Base-by-base conservation (phyloP, 768 basidiomycete species). In the Tylopilus plumbeoviolaceoides region DNA sequence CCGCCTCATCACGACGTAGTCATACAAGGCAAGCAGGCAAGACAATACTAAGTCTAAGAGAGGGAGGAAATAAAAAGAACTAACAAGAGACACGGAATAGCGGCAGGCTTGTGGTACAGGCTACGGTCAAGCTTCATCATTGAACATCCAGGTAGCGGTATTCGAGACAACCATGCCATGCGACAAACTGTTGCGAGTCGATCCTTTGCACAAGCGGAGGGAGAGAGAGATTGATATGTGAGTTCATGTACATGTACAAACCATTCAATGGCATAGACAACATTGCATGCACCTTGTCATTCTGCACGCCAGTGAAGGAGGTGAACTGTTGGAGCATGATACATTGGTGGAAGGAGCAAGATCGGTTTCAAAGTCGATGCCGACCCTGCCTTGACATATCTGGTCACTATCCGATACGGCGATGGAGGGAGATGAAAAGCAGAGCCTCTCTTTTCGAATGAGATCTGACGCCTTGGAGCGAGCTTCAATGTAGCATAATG, bases 401-500 rank as follows among this genome's bases (percentile, higher is more conserved):
- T 74, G 68, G 17, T 70, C 69, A 55, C 70, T 70, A 61, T 70
- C 73, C 46, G 69, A 72, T 61, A 70, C 76, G 59, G 63, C 59
- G 59, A 80, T 75, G 49, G 65, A 68, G 44, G 71, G 66, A 53
- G 72, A 61, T 5, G 73, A 72, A 45, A n/a, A n/a, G n/a, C n/a
- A 44, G 81, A 72, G 10, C 91, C 73, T n/a, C n/a, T n/a, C n/a
- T n/a, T n/a, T n/a, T n/a, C n/a, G n/a, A n/a, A n/a, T n/a, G n/a
- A n/a, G n/a, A 43, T 84, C 82, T 1, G 88, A 83, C 12, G 93
- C 71, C 65, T 81, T 85, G 25, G 73, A 64, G 6, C 89, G n/a
- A n/a, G n/a, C n/a, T n/a, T n/a, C n/a, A n/a, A n/a, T n/a, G n/a
- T n/a, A n/a, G n/a, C n/a, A n/a, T n/a, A n/a, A n/a, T n/a, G n/a